Conservation (phyloP, 371 early-diverging fungal genomes). For the Chytridium lagenaria region DNA sequence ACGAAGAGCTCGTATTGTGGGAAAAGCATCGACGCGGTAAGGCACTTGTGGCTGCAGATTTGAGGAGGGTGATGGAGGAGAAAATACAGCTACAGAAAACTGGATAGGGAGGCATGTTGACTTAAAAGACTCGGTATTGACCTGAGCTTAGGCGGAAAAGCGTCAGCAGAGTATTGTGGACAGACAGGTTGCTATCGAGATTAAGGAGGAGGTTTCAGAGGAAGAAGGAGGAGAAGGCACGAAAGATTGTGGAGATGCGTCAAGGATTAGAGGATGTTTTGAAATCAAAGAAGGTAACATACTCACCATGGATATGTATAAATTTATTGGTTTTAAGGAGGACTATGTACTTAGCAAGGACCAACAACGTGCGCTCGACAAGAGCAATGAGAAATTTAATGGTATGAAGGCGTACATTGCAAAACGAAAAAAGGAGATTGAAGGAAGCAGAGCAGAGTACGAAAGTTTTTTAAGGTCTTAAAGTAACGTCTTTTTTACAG, state of each 20-base stretch:
- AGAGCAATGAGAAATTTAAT: constrained; percentile 58
- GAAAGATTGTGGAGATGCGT: neutral
- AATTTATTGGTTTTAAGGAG: neutral
- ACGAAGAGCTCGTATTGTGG: constrained; percentile 17
- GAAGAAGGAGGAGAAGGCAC: constrained; percentile 8
- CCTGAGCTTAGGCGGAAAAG: neutral
- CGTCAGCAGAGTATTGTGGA: constrained; percentile 18
- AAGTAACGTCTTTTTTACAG: constrained; percentile 30
- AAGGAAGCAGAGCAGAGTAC: constrained; percentile 65
- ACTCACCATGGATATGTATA: neutral
- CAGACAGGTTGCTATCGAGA: neutral
- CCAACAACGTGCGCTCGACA: constrained; percentile 44
- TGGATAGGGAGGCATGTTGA: neutral
- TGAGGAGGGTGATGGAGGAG: constrained; percentile 12
- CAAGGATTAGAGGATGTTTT: constrained; percentile 8
- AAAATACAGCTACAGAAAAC: constrained; percentile 44
- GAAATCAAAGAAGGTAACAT: constrained; percentile 21
- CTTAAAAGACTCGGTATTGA: neutral
- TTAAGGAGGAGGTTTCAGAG: constrained; percentile 5
- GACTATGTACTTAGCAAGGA: neutral
- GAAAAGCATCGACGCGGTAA: constrained; percentile 7
- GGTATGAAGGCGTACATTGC: constrained; percentile 56
- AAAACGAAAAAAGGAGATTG: constrained; percentile 57
- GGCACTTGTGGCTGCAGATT: neutral
- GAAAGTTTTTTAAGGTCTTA: constrained; percentile 32